Evolutionary conservation across 768 basidiomycete species (phyloP).

Genomic region (Tricholoma saponaceum): DNA sequence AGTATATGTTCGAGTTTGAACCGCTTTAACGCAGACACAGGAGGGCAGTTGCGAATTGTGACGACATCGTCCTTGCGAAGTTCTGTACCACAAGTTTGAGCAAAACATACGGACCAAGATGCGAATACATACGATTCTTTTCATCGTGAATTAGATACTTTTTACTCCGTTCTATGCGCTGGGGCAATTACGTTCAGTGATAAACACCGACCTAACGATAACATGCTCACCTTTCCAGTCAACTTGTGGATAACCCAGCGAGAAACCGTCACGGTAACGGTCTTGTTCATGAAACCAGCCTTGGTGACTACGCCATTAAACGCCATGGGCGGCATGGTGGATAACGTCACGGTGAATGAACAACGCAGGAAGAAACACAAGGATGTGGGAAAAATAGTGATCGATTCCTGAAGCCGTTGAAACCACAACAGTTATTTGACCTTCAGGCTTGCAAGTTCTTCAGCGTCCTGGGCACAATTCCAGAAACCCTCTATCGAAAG

Average conservation of each 20-base stretch:
- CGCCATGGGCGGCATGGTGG: slow-evolving; percentile 71
- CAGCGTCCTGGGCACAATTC: too few species aligned
- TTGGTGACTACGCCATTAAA: slow-evolving; percentile 76
- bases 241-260: slow-evolving; percentile 66
- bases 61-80: slow-evolving; percentile 69
- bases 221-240: slow-evolving; percentile 66
- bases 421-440: too few species aligned
- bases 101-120: not conserved
- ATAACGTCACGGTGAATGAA: too few species aligned
- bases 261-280: slow-evolving; percentile 78
- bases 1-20: slow-evolving; percentile 68
- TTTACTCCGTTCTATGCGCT: slow-evolving; percentile 74
- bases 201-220: not conserved
- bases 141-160: slow-evolving; percentile 80
- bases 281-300: slow-evolving; percentile 80
- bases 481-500: too few species aligned
- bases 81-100: slow-evolving; percentile 31
- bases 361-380: not conserved
- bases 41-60: slow-evolving; percentile 77
- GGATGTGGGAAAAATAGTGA: not conserved
- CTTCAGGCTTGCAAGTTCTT: too few species aligned
- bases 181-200: slow-evolving; percentile 5
- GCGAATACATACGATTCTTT: slow-evolving; percentile 49
- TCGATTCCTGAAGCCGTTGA: too few species aligned
- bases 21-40: slow-evolving; percentile 73